A percentile compares a stretch with the other conserved stretches of the same genome.
Evolutionary conservation across 257 asterid species (phyloP).

Genomic region (Dorcoceras hygrometricum): DNA sequence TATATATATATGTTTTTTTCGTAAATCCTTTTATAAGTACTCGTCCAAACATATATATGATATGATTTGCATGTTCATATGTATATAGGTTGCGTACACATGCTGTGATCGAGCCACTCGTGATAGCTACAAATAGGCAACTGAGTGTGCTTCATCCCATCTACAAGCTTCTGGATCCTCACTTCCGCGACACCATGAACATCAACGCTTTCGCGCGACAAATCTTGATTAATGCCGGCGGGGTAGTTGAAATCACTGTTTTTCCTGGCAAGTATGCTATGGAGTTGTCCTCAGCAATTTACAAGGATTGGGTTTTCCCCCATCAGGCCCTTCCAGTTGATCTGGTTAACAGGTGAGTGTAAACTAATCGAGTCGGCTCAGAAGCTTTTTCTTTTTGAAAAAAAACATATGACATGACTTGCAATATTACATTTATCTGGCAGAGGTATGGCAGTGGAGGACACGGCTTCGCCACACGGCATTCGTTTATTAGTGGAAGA

Average conservation of each 20-base stretch:
- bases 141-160: conserved; percentile 78
- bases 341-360: conserved; percentile 62
- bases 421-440: neutral
- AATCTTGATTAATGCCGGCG: conserved; percentile 54
- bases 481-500: conserved; percentile 60
- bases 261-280: conserved; percentile 54
- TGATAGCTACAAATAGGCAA: conserved; percentile 73
- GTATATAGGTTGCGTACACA: conserved; percentile 66
- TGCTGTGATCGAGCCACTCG: conserved; percentile 71
- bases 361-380: neutral
- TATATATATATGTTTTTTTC: too few relatives aligned
- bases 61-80: neutral
- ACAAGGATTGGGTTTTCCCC: conserved; percentile 60
- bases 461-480: conserved; percentile 51
- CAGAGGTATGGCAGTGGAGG: conserved; percentile 69
- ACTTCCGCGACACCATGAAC: conserved; percentile 72
- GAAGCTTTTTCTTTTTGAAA: neutral
- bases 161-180: conserved; percentile 76
- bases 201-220: conserved; percentile 68
- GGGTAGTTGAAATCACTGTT: conserved; percentile 57
- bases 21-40: too few relatives aligned
- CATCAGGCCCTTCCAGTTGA: conserved; percentile 81
- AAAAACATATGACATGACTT: conserved; percentile 15
- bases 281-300: conserved; percentile 56
- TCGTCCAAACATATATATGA: too few relatives aligned